A percentile compares a stretch with the other conserved stretches of the same genome.
phyloP scores from a whole-genome alignment of 169 alveolate species.

The Plasmodium adleri region DNA sequence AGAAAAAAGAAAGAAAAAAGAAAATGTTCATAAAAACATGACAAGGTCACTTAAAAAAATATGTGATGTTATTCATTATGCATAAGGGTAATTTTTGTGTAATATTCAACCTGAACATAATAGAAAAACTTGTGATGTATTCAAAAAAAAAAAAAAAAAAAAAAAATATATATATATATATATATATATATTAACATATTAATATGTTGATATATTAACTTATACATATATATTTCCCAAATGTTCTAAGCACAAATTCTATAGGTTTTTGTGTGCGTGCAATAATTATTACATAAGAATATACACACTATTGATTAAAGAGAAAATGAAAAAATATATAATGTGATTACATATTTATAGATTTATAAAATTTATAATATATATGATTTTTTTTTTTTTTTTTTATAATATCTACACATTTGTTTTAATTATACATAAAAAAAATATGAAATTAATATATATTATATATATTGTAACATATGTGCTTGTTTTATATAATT shows the following conservation, averaged over 20 bases:
- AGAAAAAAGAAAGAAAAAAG: neutral
- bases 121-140: conserved; percentile 2
- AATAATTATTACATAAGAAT: conserved; percentile 9
- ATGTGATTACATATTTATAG: neutral
- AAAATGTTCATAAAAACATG: conserved; percentile 5
- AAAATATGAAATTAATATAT: too few relatives aligned
- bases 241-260: neutral
- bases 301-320: neutral
- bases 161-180: neutral
- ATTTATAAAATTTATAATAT: conserved; percentile 1
- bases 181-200: neutral
- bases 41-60: neutral
- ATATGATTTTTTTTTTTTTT: conserved; percentile 7
- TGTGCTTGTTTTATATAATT: too few relatives aligned
- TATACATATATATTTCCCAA: neutral
- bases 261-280: conserved; percentile 7
- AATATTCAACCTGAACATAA: conserved; percentile 21
- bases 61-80: conserved; percentile 16
- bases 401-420: neutral
- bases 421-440: too few relatives aligned
- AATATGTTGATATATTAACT: neutral
- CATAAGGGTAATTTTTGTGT: neutral
- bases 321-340: neutral
- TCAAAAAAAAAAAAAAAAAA: neutral
- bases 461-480: too few relatives aligned